Base-by-base conservation (phyloP, 345 rosid species). In the Brassica rapa region DNA sequence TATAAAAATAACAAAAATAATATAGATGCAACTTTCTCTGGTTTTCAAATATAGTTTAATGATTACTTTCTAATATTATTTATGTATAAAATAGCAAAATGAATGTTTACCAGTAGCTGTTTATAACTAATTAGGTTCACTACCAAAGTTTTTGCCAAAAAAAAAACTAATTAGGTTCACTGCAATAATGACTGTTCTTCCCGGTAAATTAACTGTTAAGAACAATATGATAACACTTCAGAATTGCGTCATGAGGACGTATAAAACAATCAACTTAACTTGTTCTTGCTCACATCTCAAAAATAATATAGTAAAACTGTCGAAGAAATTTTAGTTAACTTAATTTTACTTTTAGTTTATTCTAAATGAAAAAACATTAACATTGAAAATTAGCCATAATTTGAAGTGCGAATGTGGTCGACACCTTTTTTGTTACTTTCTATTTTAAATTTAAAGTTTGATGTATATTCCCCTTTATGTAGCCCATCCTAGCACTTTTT, bases 351-450 rank as follows among this genome's bases (percentile, higher is more conserved):
- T 39, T 39, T 9, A 39, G 10, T 9, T 39, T 39, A 39, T 39
- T 39, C 10, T 39, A 39, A 39, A 39, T 39, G 12, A 39, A 39
- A 27, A 39, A 39, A 39, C 46, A 39, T 39, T 39, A 9, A 9
- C 46, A 39, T 39, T 39, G 46, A 39, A 35, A 39, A 39, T 39
- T 39, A 39, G 46, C 12, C 46, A 39, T 39, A 39, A 39, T 39
- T 39, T 39, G 5, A 27, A 59, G 53, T 59, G 68, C 55, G 69
- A 67, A 67, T 72, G 77, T 73, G 82, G 57, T 73, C 55, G 59
- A 67, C 74, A 68, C 41, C 82, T 79, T 79, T 77, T 71, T 6
- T 66, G 65, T 65, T 78, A 65, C 81, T 71, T 78, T 77, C 64
- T 78, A 78, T 77, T 64, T 71, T 15, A 39, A 71, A 64, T 25